Base-by-base conservation (phyloP, 805 yeast species). In the Cyberlindnera lachancei region DNA sequence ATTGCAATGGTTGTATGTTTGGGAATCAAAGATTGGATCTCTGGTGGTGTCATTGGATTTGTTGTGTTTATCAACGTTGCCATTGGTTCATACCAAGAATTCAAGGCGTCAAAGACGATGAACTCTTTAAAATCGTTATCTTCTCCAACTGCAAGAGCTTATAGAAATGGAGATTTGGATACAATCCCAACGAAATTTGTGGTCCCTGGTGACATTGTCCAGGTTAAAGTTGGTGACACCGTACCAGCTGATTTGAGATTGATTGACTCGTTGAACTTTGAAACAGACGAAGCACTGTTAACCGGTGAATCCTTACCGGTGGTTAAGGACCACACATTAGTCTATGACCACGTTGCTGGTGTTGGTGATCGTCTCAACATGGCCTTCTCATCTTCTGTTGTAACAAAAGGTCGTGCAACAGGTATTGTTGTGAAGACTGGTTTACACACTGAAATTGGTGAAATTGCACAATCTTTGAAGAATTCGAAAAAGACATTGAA, bases 81-180 rank as follows among this genome's bases (percentile, higher is more conserved):
- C 18, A 78, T 81, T 36, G 92, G 92, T 4, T 69, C 76, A 34
- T 55, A 69, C 41, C 92, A 81, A 54, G 90, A 81, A 50, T 66
- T 63, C 49, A 75, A 72, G 41, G 90, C 92, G 1, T 87, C 81
- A 42, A 71, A 78, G 50, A 82, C 90, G 2, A 82, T 81, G 85
- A 82, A 78, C 23, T 76, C 87, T 0, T 66, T 81, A 25, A 67
- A 73, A 39, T 68, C 76, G 1, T 64, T 82, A 32, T 68, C 81
- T 32, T 75, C 86, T 3, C 86, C 90, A 4, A 70, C 78, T 3
- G 88, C 92, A 1, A 59, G 69, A 25, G 85, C 75, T 16, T 64
- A 74, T 26, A 66, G 92, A 53, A 62, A 73, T 42, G 84, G 83
- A 22, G 59, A 58, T 13, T 75, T 73, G 36, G 45, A 52, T 13